phyloP scores from a whole-genome alignment of 148 eudicot species.

The Diospyros lotus region DNA sequence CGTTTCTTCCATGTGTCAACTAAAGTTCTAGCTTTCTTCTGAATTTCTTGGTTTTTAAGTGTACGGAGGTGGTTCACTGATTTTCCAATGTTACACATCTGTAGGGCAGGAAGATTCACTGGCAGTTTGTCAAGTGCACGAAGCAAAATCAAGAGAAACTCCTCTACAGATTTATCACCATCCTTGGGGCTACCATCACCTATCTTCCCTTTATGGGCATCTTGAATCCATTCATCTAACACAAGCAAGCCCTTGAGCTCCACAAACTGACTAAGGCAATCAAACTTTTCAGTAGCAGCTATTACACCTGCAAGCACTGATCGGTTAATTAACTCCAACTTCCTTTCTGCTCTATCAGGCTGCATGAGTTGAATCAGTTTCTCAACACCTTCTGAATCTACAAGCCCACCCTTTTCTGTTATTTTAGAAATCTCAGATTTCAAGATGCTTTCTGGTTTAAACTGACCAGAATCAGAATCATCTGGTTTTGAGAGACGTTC shows the following conservation, averaged over 20 bases:
- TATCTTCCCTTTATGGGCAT: constrained; percentile 72
- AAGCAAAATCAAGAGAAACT: constrained; percentile 74
- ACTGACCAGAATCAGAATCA: constrained; percentile 45
- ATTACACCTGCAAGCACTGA: constrained; percentile 68
- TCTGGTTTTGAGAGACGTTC: constrained; percentile 52
- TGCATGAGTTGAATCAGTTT: constrained; percentile 83
- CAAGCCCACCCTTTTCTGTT: constrained; percentile 73
- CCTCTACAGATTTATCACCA: constrained; percentile 72
- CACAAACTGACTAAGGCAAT: constrained; percentile 75
- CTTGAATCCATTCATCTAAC: constrained; percentile 93
- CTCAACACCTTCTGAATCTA: constrained; percentile 67
- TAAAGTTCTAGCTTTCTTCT: constrained; percentile 81
- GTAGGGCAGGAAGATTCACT: constrained; percentile 75
- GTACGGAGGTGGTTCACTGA: constrained; percentile 89
- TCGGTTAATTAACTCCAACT: constrained; percentile 53
- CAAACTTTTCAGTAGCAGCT: constrained; percentile 79
- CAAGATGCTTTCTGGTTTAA: constrained; percentile 45
- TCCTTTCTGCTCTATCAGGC: constrained; percentile 65
- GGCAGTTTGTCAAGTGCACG: constrained; percentile 94
- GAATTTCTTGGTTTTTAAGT: constrained; percentile 80
- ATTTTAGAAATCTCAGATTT: constrained; percentile 65
- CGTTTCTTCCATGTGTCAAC: constrained; percentile 99
- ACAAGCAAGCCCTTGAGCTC: constrained; percentile 77
- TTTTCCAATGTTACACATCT: constrained; percentile 85
- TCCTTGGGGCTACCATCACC: constrained; percentile 62